These are phyloP conservation scores for Bonnemaisonia californica DNA, from an alignment of 31 red algal species.

Conservation along the genomic window DNA sequence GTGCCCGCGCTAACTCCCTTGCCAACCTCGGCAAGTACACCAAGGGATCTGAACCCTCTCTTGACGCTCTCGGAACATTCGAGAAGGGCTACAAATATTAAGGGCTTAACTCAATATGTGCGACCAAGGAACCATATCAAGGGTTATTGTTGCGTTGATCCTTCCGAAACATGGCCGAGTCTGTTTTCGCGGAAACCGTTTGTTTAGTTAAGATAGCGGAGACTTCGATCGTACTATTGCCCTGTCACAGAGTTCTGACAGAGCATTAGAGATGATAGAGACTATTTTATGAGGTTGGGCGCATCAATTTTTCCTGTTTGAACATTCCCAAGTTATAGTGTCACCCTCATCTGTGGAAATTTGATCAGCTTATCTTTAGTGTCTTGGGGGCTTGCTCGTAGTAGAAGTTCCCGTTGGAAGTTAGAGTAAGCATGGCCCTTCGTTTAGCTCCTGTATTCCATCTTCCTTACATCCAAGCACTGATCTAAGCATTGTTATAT, in stretches of 20 bases:
- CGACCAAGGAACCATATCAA: not conserved
- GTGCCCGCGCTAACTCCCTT: constrained; percentile 94
- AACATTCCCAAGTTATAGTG: no score
- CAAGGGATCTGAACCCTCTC: constrained; percentile 92
- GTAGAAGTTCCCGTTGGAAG: no score
- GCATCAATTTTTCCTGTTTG: not conserved
- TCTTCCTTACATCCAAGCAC: no score
- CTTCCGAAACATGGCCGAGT: not conserved
- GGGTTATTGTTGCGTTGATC: not conserved
- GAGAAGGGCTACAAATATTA: constrained; percentile 99
- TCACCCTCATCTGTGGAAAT: no score
- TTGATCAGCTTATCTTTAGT: no score
- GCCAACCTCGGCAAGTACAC: constrained; percentile 92
- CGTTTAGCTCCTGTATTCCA: no score
- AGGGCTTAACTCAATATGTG: not conserved
- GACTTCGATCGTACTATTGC: not conserved
- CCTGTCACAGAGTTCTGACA: not conserved
- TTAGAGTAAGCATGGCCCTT: no score
- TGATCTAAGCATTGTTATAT: no score
- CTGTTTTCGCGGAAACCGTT: not conserved
- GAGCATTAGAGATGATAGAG: not conserved
- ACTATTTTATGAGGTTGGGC: not conserved
- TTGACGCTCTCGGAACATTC: constrained; percentile 90
- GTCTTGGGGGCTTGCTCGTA: no score
- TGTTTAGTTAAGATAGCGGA: not conserved